phyloP scores from a whole-genome alignment of 495 filamentous ascomycete species.

The Daldinia loculata region DNA sequence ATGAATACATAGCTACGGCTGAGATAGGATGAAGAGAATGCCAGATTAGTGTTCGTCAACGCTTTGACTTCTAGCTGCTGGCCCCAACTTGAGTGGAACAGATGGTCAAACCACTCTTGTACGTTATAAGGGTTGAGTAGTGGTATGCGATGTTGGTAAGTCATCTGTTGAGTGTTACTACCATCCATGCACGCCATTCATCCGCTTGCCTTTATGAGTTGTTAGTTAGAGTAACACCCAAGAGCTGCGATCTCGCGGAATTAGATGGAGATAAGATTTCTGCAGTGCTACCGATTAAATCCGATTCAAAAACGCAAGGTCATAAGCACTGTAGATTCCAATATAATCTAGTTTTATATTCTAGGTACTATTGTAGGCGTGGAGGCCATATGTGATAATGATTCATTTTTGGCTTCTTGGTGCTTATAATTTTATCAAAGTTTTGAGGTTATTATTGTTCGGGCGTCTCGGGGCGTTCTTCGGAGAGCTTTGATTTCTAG shows the following conservation, averaged over 20 bases:
- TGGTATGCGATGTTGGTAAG: neutral
- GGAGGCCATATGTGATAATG: neutral
- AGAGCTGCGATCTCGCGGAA: neutral
- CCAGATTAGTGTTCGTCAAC: neutral
- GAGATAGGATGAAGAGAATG: neutral
- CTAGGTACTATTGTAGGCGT: neutral
- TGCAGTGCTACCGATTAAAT: neutral
- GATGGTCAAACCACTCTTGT: neutral
- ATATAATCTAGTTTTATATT: neutral
- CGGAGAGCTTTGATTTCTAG: neutral
- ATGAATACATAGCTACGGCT: neutral
- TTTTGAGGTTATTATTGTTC: neutral
- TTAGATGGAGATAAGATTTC: neutral
- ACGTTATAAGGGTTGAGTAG: neutral
- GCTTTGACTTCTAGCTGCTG: neutral
- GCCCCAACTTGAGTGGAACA: neutral
- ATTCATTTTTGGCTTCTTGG: neutral
- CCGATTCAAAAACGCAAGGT: neutral
- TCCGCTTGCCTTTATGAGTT: neutral
- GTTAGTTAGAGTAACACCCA: neutral
- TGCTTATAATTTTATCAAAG: neutral
- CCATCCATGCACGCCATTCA: no score
- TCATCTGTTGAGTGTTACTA: neutral
- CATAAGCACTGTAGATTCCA: neutral
- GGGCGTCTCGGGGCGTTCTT: neutral